Evolutionary conservation across 768 basidiomycete species (phyloP).

Genomic region (Leccinum barrowsii): DNA sequence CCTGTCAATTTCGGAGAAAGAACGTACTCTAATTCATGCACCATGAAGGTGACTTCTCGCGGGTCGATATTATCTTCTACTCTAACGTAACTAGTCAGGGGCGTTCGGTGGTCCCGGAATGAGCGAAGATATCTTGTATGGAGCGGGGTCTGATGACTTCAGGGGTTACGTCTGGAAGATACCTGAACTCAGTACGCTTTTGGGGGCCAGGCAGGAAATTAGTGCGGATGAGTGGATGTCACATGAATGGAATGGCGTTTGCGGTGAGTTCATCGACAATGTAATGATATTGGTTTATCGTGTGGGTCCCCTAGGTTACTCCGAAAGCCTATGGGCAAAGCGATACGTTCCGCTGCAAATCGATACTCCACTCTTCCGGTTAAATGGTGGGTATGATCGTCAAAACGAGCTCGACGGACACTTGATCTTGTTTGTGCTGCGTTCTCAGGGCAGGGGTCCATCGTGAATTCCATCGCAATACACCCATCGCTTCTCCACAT

Average conservation of each 20-base stretch:
- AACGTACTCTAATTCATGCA: slow-evolving; percentile 68
- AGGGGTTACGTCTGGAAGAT: slow-evolving; percentile 76
- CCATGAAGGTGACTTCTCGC: slow-evolving; percentile 59
- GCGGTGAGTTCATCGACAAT: slow-evolving; percentile 25
- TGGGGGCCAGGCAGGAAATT: slow-evolving; percentile 44
- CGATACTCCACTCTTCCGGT: slow-evolving; percentile 55
- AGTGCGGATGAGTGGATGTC: slow-evolving; percentile 44
- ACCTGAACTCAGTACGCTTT: slow-evolving; percentile 46
- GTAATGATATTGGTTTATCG: slow-evolving; percentile 3
- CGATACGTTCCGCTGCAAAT: slow-evolving; percentile 61
- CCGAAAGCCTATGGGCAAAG: slow-evolving; percentile 35
- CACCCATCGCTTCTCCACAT: slow-evolving; percentile 69
- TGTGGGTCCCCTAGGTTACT: slow-evolving; percentile 39
- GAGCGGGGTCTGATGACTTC: slow-evolving; percentile 83
- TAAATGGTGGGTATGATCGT: slow-evolving; percentile 46
- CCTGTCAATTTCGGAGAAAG: slow-evolving; percentile 43
- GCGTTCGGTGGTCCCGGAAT: slow-evolving; percentile 64
- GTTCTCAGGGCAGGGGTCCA: slow-evolving; percentile 62
- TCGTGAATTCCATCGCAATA: slow-evolving; percentile 70
- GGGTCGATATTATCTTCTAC: neutral
- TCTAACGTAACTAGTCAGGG: slow-evolving; percentile 51
- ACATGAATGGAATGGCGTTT: slow-evolving; percentile 27
- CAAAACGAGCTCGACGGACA: neutral
- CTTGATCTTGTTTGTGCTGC: slow-evolving; percentile 5
- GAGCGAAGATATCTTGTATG: slow-evolving; percentile 56